Evolutionary conservation across 1,139 yeast species (phyloP).

Genomic region (Lodderomyces oxycetoniae): DNA sequence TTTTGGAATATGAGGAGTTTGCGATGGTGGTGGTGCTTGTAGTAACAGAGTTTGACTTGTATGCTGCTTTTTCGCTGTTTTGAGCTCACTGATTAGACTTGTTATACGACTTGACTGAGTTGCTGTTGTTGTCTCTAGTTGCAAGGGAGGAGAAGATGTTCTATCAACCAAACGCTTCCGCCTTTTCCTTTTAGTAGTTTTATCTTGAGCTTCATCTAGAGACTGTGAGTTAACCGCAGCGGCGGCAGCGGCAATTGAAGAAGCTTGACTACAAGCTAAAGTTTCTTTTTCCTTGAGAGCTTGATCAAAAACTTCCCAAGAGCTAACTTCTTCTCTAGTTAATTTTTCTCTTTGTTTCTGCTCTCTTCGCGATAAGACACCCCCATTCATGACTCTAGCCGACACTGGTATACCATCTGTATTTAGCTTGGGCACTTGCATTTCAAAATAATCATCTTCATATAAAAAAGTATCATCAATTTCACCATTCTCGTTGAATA

Average conservation of each 20-base stretch:
- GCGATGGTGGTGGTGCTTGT: constrained; percentile 8
- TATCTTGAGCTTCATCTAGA: background rate
- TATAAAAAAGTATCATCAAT: constrained; percentile 35
- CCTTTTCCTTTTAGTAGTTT: constrained; percentile 18
- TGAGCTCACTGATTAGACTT: constrained; percentile 26
- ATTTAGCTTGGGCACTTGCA: background rate
- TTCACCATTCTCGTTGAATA: constrained; percentile 32
- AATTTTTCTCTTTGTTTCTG: constrained; percentile 26
- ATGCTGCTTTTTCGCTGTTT: constrained; percentile 7
- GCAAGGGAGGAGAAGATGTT: constrained; percentile 1
- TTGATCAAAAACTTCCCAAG: constrained; percentile 40
- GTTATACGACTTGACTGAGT: constrained; percentile 19
- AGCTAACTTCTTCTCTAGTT: constrained; percentile 33
- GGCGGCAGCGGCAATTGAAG: too few relatives aligned
- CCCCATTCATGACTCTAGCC: constrained; percentile 33
- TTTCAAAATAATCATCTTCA: constrained; percentile 8
- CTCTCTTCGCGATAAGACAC: constrained; percentile 36
- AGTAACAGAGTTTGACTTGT: background rate
- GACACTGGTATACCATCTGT: background rate
- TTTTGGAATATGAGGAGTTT: background rate
- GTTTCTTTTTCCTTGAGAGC: too few relatives aligned
- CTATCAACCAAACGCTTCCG: constrained; percentile 18
- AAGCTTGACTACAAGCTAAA: too few relatives aligned
- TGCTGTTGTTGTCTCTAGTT: background rate
- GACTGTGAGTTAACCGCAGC: too few relatives aligned